A percentile compares a stretch with the other conserved stretches of the same genome.
Evolutionary conservation across 495 filamentous ascomycete species (phyloP).

Genomic region (Daldinia grandis): DNA sequence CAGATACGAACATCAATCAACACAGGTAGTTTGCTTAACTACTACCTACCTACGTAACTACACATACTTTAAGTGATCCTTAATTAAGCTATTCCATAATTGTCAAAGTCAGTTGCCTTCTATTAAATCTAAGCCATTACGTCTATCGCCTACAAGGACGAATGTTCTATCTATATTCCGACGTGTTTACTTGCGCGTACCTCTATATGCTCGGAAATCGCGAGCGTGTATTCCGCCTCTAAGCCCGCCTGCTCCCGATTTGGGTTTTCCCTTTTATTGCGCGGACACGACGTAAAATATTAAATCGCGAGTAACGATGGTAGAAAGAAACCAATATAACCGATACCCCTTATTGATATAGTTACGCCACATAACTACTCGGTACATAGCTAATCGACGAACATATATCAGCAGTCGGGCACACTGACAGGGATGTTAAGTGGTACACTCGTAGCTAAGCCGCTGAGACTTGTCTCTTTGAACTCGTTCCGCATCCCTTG

Average conservation of each 20-base stretch:
- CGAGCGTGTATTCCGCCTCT: background rate
- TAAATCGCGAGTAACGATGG: background rate
- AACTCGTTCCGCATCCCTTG: conserved; percentile 51
- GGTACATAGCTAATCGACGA: background rate
- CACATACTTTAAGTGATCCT: background rate
- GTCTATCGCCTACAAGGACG: conserved; percentile 3
- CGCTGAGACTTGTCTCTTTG: conserved; percentile 51
- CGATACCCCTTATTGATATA: background rate
- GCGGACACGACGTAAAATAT: background rate
- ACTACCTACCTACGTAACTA: background rate
- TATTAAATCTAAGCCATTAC: conserved; percentile 18
- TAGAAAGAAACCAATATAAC: no score
- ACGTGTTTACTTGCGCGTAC: background rate
- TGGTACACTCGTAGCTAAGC: conserved; percentile 48
- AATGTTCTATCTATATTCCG: background rate
- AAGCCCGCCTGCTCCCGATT: background rate
- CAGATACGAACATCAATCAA: background rate
- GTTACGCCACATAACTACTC: no score
- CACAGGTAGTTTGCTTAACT: background rate
- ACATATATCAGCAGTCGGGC: conserved; percentile 42
- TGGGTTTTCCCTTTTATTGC: background rate
- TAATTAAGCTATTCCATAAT: background rate
- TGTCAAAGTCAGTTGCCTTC: conserved; percentile 12
- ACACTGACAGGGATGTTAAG: conserved; percentile 50
- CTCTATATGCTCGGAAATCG: background rate